Conservation (phyloP, 2,329 filamentous ascomycete species). For the Pseudogymnoascus sp. region DNA sequence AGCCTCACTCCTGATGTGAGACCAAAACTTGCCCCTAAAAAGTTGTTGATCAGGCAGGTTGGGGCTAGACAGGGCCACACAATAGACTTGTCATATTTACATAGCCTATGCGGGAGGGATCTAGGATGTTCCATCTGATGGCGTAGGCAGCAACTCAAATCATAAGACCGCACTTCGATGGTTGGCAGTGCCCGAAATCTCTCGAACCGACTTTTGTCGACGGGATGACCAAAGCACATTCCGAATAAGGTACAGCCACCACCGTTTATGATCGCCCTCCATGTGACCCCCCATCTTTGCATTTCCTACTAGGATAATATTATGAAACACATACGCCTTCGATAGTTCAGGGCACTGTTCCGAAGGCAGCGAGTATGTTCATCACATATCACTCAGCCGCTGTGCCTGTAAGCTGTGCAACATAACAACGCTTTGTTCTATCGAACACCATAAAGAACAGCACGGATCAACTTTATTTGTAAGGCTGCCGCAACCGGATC, state of each 20-base stretch:
- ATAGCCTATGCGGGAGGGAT: neutral
- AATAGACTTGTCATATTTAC: slow-evolving; percentile 4
- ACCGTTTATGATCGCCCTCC: neutral
- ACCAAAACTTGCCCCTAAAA: neutral
- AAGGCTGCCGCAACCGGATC: neutral
- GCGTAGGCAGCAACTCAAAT: neutral
- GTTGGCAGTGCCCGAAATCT: neutral
- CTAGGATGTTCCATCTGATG: neutral
- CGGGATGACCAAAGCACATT: neutral
- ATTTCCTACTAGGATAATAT: neutral
- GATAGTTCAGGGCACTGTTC: neutral
- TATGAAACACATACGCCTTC: neutral
- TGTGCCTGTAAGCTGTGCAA: neutral
- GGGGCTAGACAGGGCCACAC: neutral
- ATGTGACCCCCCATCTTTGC: neutral
- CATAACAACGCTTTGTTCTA: slow-evolving; percentile 1
- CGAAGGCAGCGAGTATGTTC: neutral
- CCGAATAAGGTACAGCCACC: neutral
- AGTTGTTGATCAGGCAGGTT: neutral
- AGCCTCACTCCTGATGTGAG: neutral
- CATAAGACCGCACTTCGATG: neutral
- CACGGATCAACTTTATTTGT: slow-evolving; percentile 3
- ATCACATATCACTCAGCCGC: neutral
- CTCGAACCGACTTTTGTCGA: neutral
- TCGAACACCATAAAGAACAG: neutral